Evolutionary conservation across 306 rosid genomes (phyloP), one percentile per base, ranked within the genome.

Genomic region (Biancaea sappan): DNA sequence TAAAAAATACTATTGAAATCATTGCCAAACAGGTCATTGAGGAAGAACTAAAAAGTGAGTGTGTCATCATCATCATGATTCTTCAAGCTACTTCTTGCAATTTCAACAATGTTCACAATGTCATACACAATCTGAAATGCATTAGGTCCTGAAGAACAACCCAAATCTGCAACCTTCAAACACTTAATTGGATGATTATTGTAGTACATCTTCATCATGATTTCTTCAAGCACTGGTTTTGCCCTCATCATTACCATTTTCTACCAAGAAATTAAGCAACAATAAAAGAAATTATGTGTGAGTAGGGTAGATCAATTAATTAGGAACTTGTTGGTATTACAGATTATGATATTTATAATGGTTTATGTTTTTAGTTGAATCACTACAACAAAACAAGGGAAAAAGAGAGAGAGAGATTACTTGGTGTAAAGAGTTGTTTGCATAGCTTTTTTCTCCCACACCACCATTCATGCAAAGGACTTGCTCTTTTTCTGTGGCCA

Each of bases 101-200:
- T 12, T 9, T 52, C 32, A 41, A 71, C 40, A 48, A 24, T 59
- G 5, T 52, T 19, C 18, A 59, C 56, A 21, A 76, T 29, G 3
- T 64, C 37, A 24, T 41, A 35, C 1, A 4, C 56, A 2, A 53
- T 38, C 8, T 53, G 9, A n/a, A 76, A 70, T 10, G 84, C 51
- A 52, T 75, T 85, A 4, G 82, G 82, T 25, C 86, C 87, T 0
- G 85, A 78, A 47, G 90, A 81, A 35, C 90, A 83, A 5, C 90
- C 90, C 3, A 86, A 76, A 59, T 85, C 89, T n/a, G 79, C 89
- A 41, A 85, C 66, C 44, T 68, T 85, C 19, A 82, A 53, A 38
- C 74, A 76, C 2, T 65, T 72, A 1, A 81, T 79, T 29, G 59
- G 4, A 4, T 31, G 22, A n/a, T 35, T 35, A 3, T 21, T 70